Evolutionary conservation across 164 flowering plant genomes (phyloP).

Genomic region (Tinospora cordifolia): DNA sequence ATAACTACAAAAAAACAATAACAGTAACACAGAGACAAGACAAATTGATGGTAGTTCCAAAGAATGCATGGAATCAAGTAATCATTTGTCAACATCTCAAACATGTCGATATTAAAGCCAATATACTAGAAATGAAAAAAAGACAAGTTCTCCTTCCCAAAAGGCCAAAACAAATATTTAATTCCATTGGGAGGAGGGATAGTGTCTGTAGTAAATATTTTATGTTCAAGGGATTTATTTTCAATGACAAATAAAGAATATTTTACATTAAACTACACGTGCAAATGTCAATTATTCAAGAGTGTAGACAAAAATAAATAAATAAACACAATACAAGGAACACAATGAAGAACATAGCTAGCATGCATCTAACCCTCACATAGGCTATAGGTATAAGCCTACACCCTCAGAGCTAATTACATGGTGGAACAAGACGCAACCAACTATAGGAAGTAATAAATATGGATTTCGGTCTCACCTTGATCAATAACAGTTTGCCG

Average conservation of each 20-base stretch:
- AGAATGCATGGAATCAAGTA: too few relatives aligned
- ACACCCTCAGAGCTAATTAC: background rate
- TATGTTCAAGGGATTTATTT: background rate
- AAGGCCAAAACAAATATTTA: background rate
- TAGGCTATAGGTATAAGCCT: background rate
- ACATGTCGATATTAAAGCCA: too few relatives aligned
- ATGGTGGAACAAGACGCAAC: background rate
- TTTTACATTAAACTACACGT: background rate
- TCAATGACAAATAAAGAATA: background rate
- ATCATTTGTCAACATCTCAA: too few relatives aligned
- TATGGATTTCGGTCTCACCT: slow-evolving; percentile 35
- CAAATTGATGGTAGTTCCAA: too few relatives aligned
- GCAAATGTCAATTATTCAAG: too few relatives aligned
- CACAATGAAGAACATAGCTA: background rate
- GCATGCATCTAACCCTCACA: background rate
- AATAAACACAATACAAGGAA: background rate
- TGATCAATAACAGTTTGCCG: slow-evolving; percentile 85
- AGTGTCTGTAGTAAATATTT: background rate
- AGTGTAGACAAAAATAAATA: background rate
- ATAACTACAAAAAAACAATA: too few relatives aligned
- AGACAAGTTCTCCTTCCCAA: background rate
- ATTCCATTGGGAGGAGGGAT: background rate
- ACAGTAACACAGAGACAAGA: too few relatives aligned
- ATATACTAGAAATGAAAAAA: too few relatives aligned
- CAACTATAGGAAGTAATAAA: background rate